Conservation (phyloP, 169 alveolate species). For the Babesia divergens region DNA sequence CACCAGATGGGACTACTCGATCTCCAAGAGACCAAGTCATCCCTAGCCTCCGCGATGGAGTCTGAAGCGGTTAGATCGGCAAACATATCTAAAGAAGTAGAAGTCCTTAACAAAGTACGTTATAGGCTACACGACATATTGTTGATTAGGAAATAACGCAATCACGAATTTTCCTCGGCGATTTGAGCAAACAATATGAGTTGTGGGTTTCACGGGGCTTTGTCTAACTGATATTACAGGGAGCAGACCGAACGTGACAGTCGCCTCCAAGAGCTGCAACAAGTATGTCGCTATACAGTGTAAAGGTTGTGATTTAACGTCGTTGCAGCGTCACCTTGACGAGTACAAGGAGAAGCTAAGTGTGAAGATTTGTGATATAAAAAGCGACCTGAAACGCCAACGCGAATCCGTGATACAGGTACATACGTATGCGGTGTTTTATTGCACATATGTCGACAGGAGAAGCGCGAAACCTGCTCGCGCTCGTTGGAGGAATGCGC, state of each 20-base stretch:
- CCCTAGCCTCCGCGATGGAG: neutral
- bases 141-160: constrained; percentile 8
- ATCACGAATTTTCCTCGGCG: constrained; percentile 6
- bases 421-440: neutral
- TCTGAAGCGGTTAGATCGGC: neutral
- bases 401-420: constrained; percentile 16
- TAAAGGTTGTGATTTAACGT: neutral
- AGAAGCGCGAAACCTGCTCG: neutral
- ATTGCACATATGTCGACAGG: neutral
- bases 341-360: constrained; percentile 40
- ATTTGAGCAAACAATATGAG: neutral
- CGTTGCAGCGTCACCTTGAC: constrained; percentile 26
- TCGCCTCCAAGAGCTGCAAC: constrained; percentile 4
- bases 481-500: constrained; percentile 5
- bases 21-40: constrained; percentile 2
- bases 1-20: neutral
- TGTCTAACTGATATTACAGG: neutral
- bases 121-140: neutral
- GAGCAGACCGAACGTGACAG: constrained; percentile 4
- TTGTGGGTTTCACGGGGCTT: neutral
- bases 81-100: neutral
- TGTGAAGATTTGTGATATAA: constrained; percentile 23
- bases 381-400: constrained; percentile 5
- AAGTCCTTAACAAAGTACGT: constrained; percentile 15
- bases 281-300: neutral